Evolutionary conservation across 2,329 filamentous ascomycete species (phyloP).

Genomic region (Pseudomassariella vexata): DNA sequence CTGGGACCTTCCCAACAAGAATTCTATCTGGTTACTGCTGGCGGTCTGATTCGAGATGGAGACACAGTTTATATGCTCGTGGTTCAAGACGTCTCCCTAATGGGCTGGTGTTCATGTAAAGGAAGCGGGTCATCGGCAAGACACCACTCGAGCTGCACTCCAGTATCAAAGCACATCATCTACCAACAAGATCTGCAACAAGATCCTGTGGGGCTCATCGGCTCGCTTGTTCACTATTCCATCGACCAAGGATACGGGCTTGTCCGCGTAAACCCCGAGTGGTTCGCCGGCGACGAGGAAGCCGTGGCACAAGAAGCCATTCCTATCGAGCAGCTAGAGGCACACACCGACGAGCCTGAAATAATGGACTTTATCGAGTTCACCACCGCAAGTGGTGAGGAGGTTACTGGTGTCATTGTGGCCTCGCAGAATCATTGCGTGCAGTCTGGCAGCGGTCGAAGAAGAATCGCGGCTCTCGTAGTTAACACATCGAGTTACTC

Average conservation of each 20-base stretch:
- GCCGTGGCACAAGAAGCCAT: slow-evolving; percentile 5
- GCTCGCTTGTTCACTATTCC: slow-evolving; percentile 8
- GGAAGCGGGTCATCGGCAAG: slow-evolving; percentile 1
- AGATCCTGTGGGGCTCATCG: slow-evolving; percentile 6
- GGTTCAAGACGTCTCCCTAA: slow-evolving; percentile 6
- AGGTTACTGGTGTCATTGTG: slow-evolving; percentile 9
- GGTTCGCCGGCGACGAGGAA: slow-evolving; percentile 7
- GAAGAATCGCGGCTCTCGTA: slow-evolving; percentile 5
- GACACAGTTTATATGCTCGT: slow-evolving; percentile 9
- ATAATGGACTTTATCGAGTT: slow-evolving; percentile 11
- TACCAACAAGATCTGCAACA: slow-evolving; percentile 5
- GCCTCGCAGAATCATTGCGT: slow-evolving; percentile 6
- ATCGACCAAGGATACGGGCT: slow-evolving; percentile 10
- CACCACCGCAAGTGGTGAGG: slow-evolving; percentile 7
- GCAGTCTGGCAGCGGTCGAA: slow-evolving; percentile 1
- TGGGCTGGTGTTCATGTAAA: slow-evolving; percentile 8
- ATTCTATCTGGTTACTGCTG: slow-evolving; percentile 7
- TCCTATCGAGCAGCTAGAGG: slow-evolving; percentile 4
- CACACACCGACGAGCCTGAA: slow-evolving; percentile 7
- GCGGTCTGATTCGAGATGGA: slow-evolving; percentile 8
- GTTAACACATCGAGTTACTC: slow-evolving; percentile 10
- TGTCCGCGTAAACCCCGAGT: slow-evolving; percentile 5
- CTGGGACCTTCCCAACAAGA: slow-evolving; percentile 3
- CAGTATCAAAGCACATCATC: slow-evolving; percentile 3
- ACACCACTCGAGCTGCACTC: slow-evolving; percentile 7